Evolutionary conservation across 1,284 basidiomycete genomes (phyloP).

Genomic region (Austropuccinia psidii): DNA sequence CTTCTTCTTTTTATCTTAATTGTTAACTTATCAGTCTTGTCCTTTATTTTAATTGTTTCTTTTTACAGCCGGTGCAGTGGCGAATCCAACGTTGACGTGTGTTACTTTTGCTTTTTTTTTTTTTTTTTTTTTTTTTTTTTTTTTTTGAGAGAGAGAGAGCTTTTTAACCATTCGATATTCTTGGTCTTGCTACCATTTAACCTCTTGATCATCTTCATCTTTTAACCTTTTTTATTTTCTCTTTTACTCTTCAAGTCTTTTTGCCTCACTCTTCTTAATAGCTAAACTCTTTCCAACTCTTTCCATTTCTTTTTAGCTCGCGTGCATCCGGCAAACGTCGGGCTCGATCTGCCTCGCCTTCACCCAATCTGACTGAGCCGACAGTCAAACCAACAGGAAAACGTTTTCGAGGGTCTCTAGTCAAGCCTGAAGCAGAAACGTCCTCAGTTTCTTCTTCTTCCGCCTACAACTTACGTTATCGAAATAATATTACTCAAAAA

Average conservation of each 20-base stretch:
- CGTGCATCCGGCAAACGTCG: constrained; percentile 38
- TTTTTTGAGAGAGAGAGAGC: background rate
- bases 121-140: background rate
- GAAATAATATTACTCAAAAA: no score
- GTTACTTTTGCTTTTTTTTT: constrained; percentile 2
- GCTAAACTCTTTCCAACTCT: background rate
- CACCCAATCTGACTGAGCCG: constrained; percentile 20
- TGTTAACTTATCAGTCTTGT: constrained; percentile 2
- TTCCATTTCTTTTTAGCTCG: constrained; percentile 10
- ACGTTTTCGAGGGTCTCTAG: constrained; percentile 12
- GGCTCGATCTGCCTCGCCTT: constrained; percentile 35
- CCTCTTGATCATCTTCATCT: background rate
- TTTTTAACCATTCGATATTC: background rate
- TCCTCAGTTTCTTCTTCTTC: background rate
- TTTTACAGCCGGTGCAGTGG: constrained; percentile 30
- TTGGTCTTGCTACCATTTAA: background rate
- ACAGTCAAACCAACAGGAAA: constrained; percentile 30
- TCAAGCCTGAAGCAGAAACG: background rate
- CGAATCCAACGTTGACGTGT: constrained; percentile 35
- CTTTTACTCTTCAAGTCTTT: background rate
- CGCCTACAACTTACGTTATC: background rate
- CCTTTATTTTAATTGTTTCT: constrained; percentile 14
- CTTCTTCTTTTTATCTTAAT: background rate
- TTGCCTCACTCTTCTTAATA: background rate
- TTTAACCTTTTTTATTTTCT: background rate